These are phyloP conservation scores for Sedum album DNA, from an alignment of 164 flowering plant genomes.

Conservation along the genomic window DNA sequence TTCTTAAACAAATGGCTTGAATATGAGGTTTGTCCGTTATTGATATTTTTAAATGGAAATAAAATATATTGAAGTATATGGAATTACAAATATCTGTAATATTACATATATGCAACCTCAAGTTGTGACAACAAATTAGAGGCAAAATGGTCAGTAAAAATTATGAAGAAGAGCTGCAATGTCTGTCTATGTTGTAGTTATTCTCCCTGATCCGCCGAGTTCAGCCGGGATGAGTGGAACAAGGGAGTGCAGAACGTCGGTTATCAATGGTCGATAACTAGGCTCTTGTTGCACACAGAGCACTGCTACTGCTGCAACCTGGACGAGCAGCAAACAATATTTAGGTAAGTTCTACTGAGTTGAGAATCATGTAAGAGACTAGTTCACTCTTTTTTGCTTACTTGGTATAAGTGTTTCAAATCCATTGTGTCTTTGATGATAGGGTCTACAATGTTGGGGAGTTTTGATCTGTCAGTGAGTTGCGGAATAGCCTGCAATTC, in stretches of 20 bases:
- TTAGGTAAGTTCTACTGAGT: neutral
- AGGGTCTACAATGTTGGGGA: slow-evolving; percentile 88
- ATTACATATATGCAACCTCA: too few species aligned
- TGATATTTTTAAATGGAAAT: too few species aligned
- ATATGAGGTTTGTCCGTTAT: too few species aligned
- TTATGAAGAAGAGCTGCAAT: too few species aligned
- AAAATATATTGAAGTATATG: too few species aligned
- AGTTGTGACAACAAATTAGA: too few species aligned
- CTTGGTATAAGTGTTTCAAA: slow-evolving; percentile 89
- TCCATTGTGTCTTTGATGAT: slow-evolving; percentile 75
- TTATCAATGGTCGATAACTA: slow-evolving; percentile 71
- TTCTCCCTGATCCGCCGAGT: slow-evolving; percentile 69
- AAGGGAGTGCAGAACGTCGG: slow-evolving; percentile 72
- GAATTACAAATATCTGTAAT: too few species aligned
- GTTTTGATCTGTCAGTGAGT: slow-evolving; percentile 85
- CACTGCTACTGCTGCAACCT: too few species aligned
- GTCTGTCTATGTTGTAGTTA: slow-evolving; percentile 13
- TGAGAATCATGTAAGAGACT: too few species aligned
- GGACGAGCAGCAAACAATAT: slow-evolving; percentile 5
- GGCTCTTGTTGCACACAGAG: slow-evolving; percentile 85
- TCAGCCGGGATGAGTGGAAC: slow-evolving; percentile 70
- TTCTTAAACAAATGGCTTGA: too few species aligned
- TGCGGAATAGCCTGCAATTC: slow-evolving; percentile 91
- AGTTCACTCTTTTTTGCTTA: slow-evolving; percentile 14
- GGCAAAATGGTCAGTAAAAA: too few species aligned